These are phyloP conservation scores for Apophysomyces sp. DNA, from an alignment of 371 early-diverging fungal species.

Conservation along the genomic window DNA sequence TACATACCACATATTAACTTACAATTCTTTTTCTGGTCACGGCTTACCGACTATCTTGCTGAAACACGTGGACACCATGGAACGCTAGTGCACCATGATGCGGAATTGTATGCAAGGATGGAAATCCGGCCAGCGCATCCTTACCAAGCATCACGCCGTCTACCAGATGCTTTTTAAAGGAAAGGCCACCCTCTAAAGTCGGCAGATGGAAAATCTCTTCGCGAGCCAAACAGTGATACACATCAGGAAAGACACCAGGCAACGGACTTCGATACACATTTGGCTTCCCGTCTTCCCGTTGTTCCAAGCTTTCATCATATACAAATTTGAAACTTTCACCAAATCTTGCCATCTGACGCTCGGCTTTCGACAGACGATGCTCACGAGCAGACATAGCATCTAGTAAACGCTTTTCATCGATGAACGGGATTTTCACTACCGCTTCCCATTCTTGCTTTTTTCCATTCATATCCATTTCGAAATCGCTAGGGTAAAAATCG, in stretches of 20 bases:
- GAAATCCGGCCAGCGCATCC: constrained; percentile 86
- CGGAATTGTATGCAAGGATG: constrained; percentile 79
- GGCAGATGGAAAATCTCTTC: constrained; percentile 56
- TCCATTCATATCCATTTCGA: constrained; percentile 96
- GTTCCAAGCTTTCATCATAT: constrained; percentile 50
- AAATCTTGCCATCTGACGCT: constrained; percentile 62
- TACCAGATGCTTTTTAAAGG: constrained; percentile 64
- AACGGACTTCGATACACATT: constrained; percentile 62
- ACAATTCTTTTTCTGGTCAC: not conserved
- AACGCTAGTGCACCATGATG: constrained; percentile 65
- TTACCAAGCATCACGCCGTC: constrained; percentile 70
- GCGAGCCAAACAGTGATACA: constrained; percentile 54
- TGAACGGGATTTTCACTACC: constrained; percentile 92
- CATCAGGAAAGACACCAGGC: constrained; percentile 72
- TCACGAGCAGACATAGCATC: constrained; percentile 78
- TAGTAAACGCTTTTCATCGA: constrained; percentile 85
- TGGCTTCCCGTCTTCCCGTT: constrained; percentile 18
- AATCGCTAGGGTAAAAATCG: constrained; percentile 92
- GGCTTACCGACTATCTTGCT: constrained; percentile 64
- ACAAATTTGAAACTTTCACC: constrained; percentile 70
- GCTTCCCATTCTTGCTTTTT: constrained; percentile 99
- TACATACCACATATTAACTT: constrained; percentile 4
- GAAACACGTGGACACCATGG: constrained; percentile 87
- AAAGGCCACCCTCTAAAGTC: constrained; percentile 42
- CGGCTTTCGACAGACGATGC: constrained; percentile 66